phyloP scores from a whole-genome alignment of 1,284 basidiomycete genomes.

The Phlebopus sp. region DNA sequence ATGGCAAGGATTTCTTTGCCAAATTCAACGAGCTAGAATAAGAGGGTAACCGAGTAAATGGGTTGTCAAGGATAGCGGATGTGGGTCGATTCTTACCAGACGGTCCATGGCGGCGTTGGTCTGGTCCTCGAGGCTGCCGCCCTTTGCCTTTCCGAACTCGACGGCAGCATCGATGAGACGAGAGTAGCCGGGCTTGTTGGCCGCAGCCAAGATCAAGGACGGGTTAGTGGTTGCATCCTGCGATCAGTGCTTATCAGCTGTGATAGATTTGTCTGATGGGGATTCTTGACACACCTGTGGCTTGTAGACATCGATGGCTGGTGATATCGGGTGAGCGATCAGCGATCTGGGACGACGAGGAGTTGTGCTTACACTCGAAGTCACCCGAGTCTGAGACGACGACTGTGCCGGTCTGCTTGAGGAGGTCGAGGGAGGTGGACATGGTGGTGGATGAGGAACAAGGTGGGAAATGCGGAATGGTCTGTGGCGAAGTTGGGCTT shows the following conservation, averaged over 20 bases:
- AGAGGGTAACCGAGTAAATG: constrained; percentile 7
- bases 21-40: constrained; percentile 86
- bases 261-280: constrained; percentile 8
- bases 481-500: not conserved
- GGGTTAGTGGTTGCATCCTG: constrained; percentile 95
- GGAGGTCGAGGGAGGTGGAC: constrained; percentile 84
- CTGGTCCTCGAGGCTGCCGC: constrained; percentile 70
- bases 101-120: constrained; percentile 82
- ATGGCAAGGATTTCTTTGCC: constrained; percentile 94
- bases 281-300: constrained; percentile 59
- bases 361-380: constrained; percentile 64
- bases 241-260: constrained; percentile 5
- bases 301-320: constrained; percentile 89
- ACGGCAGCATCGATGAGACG: constrained; percentile 85
- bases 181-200: constrained; percentile 86
- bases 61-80: constrained; percentile 8
- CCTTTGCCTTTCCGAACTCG: constrained; percentile 79
- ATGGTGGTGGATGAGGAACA: constrained; percentile 45
- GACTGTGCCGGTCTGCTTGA: constrained; percentile 89
- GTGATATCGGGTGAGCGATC: constrained; percentile 15
- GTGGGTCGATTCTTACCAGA: constrained; percentile 55
- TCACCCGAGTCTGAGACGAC: constrained; percentile 94
- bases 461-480: not conserved
- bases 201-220: constrained; percentile 88
- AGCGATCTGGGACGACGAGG: constrained; percentile 6